Base-by-base conservation (phyloP, 179 eudicot genomes). In the Sideroxylon spinosum region DNA sequence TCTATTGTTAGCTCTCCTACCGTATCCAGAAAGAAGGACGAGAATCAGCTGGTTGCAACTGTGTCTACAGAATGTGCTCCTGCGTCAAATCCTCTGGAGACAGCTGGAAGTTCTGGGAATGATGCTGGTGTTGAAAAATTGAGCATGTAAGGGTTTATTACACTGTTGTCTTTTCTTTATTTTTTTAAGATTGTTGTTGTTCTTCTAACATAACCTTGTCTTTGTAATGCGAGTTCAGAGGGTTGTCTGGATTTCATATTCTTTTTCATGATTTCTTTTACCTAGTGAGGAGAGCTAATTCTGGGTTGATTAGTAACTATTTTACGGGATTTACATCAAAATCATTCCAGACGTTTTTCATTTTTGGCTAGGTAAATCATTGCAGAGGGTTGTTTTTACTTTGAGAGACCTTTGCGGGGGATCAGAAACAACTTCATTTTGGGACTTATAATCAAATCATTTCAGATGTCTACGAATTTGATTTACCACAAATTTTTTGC, bases 61-160 rank as follows among this genome's bases (percentile, higher is more conserved):
- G 60, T 79, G 61, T 77, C 86, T 53, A 78, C 66, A 48, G 85
- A 85, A 63, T 75, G 84, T 44, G 76, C 79, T 76, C 65, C 85
- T 73, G 78, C 89, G 57, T 73, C 80, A 71, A 82, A 84, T 62
- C 77, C 90, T 5, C 75, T 75, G 28, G 78, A 46, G 78, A 71
- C 64, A 74, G 82, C 75, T 73, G 90, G 86, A 77, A 86, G 85
- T 82, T 86, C 82, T 77, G 81, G 83, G 61, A 85, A 79, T 73
- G 88, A 86, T 80, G 84, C 84, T 82, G 85, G 86, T 68, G 73
- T 81, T 61, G 93, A 91, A 74, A 86, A 86, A 72, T 74, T 89
- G 23, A 85, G 83, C 88, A 86, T 88, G 97, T 90, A 86, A 86
- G 93, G 71, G 70, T 44, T 76, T 68, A 62, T 61, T 17, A 7